Evolutionary conservation across 176 grass and related monocot genomes (phyloP), one percentile per base, ranked within the genome.

Genomic region (Poa annua): DNA sequence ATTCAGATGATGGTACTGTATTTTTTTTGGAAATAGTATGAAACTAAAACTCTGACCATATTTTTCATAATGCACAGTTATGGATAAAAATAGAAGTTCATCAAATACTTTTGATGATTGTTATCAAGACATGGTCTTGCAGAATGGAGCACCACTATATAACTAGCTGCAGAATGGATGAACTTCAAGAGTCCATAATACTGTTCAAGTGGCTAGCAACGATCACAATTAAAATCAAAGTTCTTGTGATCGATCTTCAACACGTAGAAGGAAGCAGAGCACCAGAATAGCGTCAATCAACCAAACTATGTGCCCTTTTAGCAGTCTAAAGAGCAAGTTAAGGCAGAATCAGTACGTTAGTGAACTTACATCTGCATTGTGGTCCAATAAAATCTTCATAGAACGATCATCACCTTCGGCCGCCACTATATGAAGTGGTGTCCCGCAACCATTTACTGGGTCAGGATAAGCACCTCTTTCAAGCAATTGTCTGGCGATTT

Each of bases 281-380:
- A 62, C 59, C 24, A 62, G 24, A 62, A 62, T 25, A 29, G 12
- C 12, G 4, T 29, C 24, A 62, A 32, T 62, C 59, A 62, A 32
- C 25, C 24, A 62, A 62, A 32, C 59, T 62, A 32, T 62, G 24
- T 62, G 24, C 59, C 59, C 59, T 62, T 62, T 24, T 71, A 42
- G 38, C 10, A 45, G 7, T 71, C 2, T 10, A 24, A 44, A 71
- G 41, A 24, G 20, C n/a, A 71, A 71, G 5, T 69, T 67, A 67
- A 70, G 21, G 75, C 21, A 61, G 38, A 44, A 41, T 61, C 9
- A 63, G 38, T 25, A 63, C 32, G 76, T 26, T 34, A 0, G 0
- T 70, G n/a, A 85, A 72, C 66, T 80, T 86, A 86, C 84, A 73
- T 86, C 66, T 51, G 76, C 84, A 49, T 86, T 80, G 66, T 86